A percentile compares a stretch with the other conserved stretches of the same genome.
Conservation (phyloP, 305 asterid genomes). For the Ilex paraguariensis region DNA sequence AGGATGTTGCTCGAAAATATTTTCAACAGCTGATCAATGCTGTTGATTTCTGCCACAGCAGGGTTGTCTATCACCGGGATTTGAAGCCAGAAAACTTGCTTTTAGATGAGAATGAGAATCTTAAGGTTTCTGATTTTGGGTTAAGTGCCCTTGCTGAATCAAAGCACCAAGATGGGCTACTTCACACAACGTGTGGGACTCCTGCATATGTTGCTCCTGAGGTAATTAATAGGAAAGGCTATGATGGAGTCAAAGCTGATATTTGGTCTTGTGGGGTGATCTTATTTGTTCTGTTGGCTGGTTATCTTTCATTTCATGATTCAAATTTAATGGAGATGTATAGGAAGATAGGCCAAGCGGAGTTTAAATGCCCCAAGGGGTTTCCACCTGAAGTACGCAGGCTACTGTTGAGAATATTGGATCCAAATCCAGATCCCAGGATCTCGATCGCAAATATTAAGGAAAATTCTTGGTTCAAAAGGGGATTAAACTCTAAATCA, state of each 20-base stretch:
- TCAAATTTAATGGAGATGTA: conserved; percentile 35
- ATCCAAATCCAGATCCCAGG: conserved; percentile 35
- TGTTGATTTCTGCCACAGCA: conserved; percentile 14
- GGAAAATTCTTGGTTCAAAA: conserved; percentile 29
- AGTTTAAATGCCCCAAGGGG: conserved; percentile 30
- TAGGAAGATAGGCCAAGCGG: conserved; percentile 32
- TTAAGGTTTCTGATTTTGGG: conserved; percentile 38
- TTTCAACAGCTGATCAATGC: conserved; percentile 34
- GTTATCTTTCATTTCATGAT: conserved; percentile 16
- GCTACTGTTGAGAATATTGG: conserved; percentile 25
- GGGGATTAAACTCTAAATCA: conserved; percentile 12
- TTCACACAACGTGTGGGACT: too few species aligned
- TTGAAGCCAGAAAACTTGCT: conserved; percentile 35
- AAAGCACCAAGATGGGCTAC: conserved; percentile 25
- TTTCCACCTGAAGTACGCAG: conserved; percentile 29
- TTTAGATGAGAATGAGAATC: conserved; percentile 28
- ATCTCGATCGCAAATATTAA: conserved; percentile 25
- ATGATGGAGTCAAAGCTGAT: conserved; percentile 40
- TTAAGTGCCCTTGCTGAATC: conserved; percentile 38
- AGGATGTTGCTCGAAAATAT: conserved; percentile 29
- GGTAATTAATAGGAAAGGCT: conserved; percentile 27
- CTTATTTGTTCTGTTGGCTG: too few species aligned
- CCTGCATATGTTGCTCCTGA: neutral
- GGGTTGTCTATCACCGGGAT: conserved; percentile 33
- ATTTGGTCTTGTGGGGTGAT: neutral